Percentiles rank a stretch among this genome's conserved stretches.
Evolutionary conservation across 2,329 filamentous ascomycete genomes (phyloP).

Genomic region (Ascomycota sp.): DNA sequence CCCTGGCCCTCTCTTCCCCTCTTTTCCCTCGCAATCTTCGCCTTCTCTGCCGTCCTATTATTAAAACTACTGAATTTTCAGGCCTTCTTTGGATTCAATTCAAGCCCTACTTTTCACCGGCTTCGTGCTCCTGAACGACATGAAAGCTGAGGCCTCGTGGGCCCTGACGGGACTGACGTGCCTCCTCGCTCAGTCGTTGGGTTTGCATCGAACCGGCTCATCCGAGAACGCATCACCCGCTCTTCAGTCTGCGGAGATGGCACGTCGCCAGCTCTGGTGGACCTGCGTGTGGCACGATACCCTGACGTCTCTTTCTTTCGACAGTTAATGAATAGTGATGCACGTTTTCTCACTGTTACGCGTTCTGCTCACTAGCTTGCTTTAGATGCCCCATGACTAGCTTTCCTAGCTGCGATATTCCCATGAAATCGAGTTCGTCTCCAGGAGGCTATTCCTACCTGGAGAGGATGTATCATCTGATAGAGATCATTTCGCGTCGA

Average conservation of each 20-base stretch:
- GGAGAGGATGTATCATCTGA: slow-evolving; percentile 45
- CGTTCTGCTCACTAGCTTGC: neutral
- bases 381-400: slow-evolving; percentile 41
- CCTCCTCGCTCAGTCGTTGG: slow-evolving; percentile 43
- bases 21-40: neutral
- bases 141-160: slow-evolving; percentile 51
- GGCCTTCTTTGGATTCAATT: slow-evolving; percentile 44
- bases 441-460: slow-evolving; percentile 35
- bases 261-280: slow-evolving; percentile 39
- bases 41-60: neutral
- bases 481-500: slow-evolving; percentile 36
- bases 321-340: slow-evolving; percentile 21
- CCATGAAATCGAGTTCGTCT: slow-evolving; percentile 19
- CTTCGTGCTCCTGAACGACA: slow-evolving; percentile 45
- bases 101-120: slow-evolving; percentile 42
- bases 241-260: slow-evolving; percentile 28
- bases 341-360: neutral
- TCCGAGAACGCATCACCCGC: slow-evolving; percentile 23
- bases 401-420: slow-evolving; percentile 33
- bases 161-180: slow-evolving; percentile 42
- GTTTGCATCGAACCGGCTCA: slow-evolving; percentile 30
- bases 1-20: neutral
- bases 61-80: slow-evolving; percentile 5
- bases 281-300: slow-evolving; percentile 48
- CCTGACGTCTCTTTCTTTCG: slow-evolving; percentile 43